These are phyloP conservation scores for Cerioporus squamosus DNA, from an alignment of 1,284 basidiomycete genomes.

Conservation along the genomic window DNA sequence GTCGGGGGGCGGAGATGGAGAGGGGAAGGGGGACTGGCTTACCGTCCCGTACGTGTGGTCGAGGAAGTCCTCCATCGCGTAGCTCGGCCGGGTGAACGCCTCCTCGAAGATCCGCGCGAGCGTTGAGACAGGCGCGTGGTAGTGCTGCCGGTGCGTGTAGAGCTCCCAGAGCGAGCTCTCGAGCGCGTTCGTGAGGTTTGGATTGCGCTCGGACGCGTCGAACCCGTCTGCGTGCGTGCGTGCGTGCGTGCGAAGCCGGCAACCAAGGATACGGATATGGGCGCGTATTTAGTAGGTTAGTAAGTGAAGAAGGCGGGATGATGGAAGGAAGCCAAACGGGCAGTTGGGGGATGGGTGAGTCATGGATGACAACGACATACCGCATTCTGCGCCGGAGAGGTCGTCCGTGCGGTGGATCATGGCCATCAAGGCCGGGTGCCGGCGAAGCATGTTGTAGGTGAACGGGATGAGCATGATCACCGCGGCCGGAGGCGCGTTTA, in stretches of 20 bases:
- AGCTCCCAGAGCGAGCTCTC: conserved; percentile 95
- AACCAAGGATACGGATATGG: background rate
- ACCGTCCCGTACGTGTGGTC: conserved; percentile 96
- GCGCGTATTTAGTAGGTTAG: background rate
- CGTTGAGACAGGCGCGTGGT: conserved; percentile 84
- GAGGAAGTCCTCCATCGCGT: conserved; percentile 94
- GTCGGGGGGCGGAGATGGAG: background rate
- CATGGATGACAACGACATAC: conserved; percentile 34
- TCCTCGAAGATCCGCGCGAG: conserved; percentile 88
- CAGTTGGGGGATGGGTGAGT: too few relatives aligned
- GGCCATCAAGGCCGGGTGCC: conserved; percentile 89
- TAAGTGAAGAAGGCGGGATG: background rate
- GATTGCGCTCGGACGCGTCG: conserved; percentile 69
- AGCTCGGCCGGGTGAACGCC: conserved; percentile 91
- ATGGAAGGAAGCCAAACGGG: background rate
- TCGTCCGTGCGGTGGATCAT: conserved; percentile 83
- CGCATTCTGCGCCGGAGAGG: conserved; percentile 44
- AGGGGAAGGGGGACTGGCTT: conserved; percentile 36
- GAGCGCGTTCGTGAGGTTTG: conserved; percentile 79
- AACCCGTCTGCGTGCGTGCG: too few relatives aligned
- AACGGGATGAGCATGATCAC: conserved; percentile 93
- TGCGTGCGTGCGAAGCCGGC: background rate
- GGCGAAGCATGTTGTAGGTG: conserved; percentile 93
- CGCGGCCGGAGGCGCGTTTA: conserved; percentile 88
- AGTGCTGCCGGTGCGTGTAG: conserved; percentile 80